Evolutionary conservation across 345 rosid species (phyloP).

Genomic region (Pistacia atlantica): DNA sequence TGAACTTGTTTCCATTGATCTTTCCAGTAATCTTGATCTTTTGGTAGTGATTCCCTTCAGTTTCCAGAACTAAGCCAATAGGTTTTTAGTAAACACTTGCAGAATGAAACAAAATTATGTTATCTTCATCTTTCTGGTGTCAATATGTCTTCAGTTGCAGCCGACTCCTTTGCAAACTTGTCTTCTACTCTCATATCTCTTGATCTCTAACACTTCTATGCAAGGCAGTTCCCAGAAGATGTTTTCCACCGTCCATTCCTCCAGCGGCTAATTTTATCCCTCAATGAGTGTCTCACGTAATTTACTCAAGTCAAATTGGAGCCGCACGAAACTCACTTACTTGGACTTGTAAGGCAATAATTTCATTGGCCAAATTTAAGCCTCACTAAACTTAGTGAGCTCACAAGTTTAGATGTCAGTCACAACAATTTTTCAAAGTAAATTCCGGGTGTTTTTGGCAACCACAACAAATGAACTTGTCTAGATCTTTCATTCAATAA

Average conservation of each 20-base stretch:
- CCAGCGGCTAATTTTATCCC: not conserved
- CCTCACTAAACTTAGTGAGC: no score
- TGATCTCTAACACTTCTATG: not conserved
- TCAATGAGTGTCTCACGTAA: no score
- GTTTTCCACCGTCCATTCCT: not conserved
- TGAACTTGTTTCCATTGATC: not conserved
- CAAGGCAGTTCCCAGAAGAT: not conserved
- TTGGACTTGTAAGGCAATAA: no score
- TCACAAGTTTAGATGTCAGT: no score
- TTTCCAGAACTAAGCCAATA: not conserved
- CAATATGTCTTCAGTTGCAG: not conserved
- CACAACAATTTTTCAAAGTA: no score
- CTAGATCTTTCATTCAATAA: no score
- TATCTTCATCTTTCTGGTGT: not conserved
- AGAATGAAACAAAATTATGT: not conserved
- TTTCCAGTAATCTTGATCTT: not conserved
- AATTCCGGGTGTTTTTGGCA: no score
- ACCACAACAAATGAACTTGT: no score
- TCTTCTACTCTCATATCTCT: slow-evolving; percentile 3
- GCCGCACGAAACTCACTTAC: no score
- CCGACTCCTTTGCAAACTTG: not conserved
- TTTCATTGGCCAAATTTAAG: no score
- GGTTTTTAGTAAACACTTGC: not conserved
- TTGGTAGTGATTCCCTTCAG: no score
- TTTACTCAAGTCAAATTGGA: no score